phyloP scores from a whole-genome alignment of 768 basidiomycete genomes.

The Pisolithus tinctorius region DNA sequence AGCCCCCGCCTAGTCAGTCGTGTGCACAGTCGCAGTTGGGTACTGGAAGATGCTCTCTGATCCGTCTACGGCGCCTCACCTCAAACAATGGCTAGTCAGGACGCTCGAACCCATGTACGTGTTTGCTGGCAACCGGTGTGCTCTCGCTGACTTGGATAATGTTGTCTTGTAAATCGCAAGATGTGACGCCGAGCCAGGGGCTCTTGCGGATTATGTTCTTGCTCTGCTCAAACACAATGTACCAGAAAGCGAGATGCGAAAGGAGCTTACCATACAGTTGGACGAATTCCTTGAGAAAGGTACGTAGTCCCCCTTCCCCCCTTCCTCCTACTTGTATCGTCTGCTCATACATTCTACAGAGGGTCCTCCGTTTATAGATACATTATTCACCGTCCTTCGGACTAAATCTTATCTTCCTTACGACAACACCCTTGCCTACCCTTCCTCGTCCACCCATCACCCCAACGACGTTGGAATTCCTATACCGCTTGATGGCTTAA shows the following conservation, averaged over 20 bases:
- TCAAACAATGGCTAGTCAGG: constrained; percentile 84
- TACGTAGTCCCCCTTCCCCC: constrained; percentile 24
- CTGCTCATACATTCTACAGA: constrained; percentile 34
- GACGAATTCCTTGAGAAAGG: constrained; percentile 94
- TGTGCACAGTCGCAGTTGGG: constrained; percentile 1
- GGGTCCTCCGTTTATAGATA: constrained; percentile 72
- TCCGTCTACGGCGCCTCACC: constrained; percentile 51
- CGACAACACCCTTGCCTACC: constrained; percentile 34
- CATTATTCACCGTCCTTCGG: constrained; percentile 77
- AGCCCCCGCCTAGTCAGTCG: constrained; percentile 8
- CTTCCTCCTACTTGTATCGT: neutral
- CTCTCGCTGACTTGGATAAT: neutral
- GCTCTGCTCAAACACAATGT: constrained; percentile 90
- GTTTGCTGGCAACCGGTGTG: constrained; percentile 1
- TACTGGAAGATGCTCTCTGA: constrained; percentile 57
- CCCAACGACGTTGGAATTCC: constrained; percentile 62
- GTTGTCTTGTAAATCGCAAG: constrained; percentile 34
- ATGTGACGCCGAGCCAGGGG: constrained; percentile 94
- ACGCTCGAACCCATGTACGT: constrained; percentile 88
- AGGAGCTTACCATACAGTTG: constrained; percentile 68
- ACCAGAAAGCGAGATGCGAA: constrained; percentile 73
- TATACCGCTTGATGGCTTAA: constrained; percentile 65
- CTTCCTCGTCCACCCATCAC: constrained; percentile 30
- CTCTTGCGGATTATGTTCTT: constrained; percentile 90
- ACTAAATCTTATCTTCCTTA: constrained; percentile 85